Percentiles rank a stretch among this genome's conserved stretches.
These are phyloP conservation scores for Pilaira anomala DNA, from an alignment of 192 early-diverging fungal genomes.

Conservation along the genomic window DNA sequence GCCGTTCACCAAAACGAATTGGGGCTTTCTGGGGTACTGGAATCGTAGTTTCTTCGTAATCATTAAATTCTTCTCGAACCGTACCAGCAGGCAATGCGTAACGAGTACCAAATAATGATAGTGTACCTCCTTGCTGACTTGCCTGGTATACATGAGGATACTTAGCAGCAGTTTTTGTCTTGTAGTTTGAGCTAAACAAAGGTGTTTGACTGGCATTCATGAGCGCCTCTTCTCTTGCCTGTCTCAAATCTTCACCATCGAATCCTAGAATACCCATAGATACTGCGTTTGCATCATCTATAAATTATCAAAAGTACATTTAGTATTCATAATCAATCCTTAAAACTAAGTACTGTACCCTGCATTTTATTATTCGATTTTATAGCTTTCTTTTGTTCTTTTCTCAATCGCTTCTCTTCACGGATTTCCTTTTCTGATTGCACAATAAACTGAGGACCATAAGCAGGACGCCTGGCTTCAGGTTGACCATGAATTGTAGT, in stretches of 20 bases:
- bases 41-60: constrained; percentile 91
- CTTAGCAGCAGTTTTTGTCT: constrained; percentile 32
- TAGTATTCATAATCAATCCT: neutral
- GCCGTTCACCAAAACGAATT: constrained; percentile 57
- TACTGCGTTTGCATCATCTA: constrained; percentile 49
- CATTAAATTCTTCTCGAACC: constrained; percentile 64
- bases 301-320: neutral
- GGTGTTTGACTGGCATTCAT: constrained; percentile 38
- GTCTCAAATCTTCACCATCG: constrained; percentile 55
- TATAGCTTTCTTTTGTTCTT: constrained; percentile 62
- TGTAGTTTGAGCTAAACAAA: constrained; percentile 39
- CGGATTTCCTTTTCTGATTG: constrained; percentile 58
- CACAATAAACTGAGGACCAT: constrained; percentile 66
- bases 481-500: constrained; percentile 15
- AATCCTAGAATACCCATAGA: constrained; percentile 66
- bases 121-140: constrained; percentile 55
- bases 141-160: constrained; percentile 89
- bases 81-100: constrained; percentile 81
- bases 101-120: constrained; percentile 75
- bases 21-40: constrained; percentile 73
- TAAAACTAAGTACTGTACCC: constrained; percentile 11
- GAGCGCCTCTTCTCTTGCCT: constrained; percentile 63
- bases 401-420: constrained; percentile 57
- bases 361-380: constrained; percentile 14
- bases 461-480: constrained; percentile 39